A percentile compares a stretch with the other conserved stretches of the same genome.
These are phyloP conservation scores for Aspergillus japonicus DNA, from an alignment of 2,329 filamentous ascomycete species.

Conservation along the genomic window DNA sequence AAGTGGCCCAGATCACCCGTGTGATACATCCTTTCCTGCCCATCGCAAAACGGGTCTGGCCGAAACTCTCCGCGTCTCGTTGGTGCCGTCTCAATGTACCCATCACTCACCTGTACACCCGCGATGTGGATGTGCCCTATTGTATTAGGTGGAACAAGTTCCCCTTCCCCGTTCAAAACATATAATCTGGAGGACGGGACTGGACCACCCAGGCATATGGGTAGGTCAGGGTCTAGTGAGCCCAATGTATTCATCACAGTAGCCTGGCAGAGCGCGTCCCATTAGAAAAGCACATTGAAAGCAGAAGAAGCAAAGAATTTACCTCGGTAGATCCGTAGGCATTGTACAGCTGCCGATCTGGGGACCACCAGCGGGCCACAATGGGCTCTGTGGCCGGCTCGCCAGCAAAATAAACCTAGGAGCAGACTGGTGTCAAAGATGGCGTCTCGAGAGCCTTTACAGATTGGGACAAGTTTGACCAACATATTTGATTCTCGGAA, in stretches of 20 bases:
- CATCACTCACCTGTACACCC: slow-evolving; percentile 45
- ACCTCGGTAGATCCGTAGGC: slow-evolving; percentile 48
- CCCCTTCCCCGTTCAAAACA: slow-evolving; percentile 40
- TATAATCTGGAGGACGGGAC: slow-evolving; percentile 41
- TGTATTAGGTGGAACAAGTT: slow-evolving; percentile 32
- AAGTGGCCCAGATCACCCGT: slow-evolving; percentile 44
- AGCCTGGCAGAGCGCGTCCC: too few species aligned
- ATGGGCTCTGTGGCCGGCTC: slow-evolving; percentile 38
- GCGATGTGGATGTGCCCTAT: slow-evolving; percentile 46
- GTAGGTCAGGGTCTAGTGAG: too few species aligned
- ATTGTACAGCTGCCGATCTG: slow-evolving; percentile 36
- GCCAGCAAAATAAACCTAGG: slow-evolving; percentile 38
- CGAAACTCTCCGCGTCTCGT: slow-evolving; percentile 28
- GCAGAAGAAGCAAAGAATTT: too few species aligned
- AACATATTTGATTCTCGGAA: slow-evolving; percentile 23
- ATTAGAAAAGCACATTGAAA: too few species aligned
- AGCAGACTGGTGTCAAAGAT: too few species aligned
- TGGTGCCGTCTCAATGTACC: slow-evolving; percentile 38
- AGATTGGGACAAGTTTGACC: too few species aligned
- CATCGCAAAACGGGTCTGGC: slow-evolving; percentile 26
- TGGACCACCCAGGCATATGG: slow-evolving; percentile 14
- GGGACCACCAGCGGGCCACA: slow-evolving; percentile 33
- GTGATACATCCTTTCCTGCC: slow-evolving; percentile 36
- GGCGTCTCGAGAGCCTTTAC: too few species aligned
- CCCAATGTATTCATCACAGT: too few species aligned